These are phyloP conservation scores for Mycena haematopus DNA, from an alignment of 768 basidiomycete genomes.

Conservation along the genomic window DNA sequence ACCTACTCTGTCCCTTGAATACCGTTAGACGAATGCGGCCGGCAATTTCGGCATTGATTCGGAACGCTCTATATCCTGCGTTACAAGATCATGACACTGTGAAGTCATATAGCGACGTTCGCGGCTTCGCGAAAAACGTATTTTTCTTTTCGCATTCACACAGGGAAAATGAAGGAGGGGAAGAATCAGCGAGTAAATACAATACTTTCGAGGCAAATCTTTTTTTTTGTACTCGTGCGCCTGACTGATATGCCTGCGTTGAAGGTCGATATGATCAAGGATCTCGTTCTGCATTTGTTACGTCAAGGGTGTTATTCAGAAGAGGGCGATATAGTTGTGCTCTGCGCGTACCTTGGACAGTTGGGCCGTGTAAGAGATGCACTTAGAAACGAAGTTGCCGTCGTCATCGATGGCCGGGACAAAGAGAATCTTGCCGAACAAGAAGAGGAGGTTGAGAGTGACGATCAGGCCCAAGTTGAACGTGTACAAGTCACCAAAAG, in stretches of 20 bases:
- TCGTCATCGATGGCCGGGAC: constrained; percentile 75
- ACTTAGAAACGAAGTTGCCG: constrained; percentile 53
- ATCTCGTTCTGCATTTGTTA: constrained; percentile 52
- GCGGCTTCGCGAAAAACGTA: constrained; percentile 67
- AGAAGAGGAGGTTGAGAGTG: constrained; percentile 47
- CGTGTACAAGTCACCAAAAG: constrained; percentile 58
- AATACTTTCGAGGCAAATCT: constrained; percentile 68
- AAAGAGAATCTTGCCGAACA: constrained; percentile 62
- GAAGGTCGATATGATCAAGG: constrained; percentile 52
- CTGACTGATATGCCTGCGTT: constrained; percentile 3
- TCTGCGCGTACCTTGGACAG: constrained; percentile 56
- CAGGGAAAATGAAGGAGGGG: constrained; percentile 61
- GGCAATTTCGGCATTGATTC: constrained; percentile 63
- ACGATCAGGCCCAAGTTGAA: constrained; percentile 41
- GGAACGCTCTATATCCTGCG: constrained; percentile 65
- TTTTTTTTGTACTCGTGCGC: too few species aligned
- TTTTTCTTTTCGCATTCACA: constrained; percentile 73
- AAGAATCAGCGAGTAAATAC: constrained; percentile 70
- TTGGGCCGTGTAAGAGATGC: constrained; percentile 48
- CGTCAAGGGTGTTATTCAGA: constrained; percentile 53
- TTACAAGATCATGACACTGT: constrained; percentile 66
- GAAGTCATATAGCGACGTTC: constrained; percentile 55
- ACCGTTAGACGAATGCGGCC: constrained; percentile 65
- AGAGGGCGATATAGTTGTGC: constrained; percentile 54
- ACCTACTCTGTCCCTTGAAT: too few species aligned